Base-by-base conservation (phyloP, 345 rosid species). In the Sisymbrium altissimum region DNA sequence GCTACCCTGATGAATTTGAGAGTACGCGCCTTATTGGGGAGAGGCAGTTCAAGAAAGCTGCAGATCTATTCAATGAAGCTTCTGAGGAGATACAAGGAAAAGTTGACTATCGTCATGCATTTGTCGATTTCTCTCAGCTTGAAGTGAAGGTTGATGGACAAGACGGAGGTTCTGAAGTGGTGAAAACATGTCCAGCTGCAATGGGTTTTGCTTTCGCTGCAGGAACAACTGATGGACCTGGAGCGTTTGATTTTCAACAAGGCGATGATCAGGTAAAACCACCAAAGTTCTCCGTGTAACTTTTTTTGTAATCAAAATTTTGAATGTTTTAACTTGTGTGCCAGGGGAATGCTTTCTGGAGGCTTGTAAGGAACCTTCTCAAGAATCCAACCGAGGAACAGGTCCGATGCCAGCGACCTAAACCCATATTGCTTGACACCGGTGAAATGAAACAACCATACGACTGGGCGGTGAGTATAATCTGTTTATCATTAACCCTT, bases 131-230 rank as follows among this genome's bases (percentile, higher is more conserved):
- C 81, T 85, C 98, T 66, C 83, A 93, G 82, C 92, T 87, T 64
- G 84, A 86, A 71, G 97, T 87, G 62, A 81, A 84, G 7, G 54
- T 88, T 66, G 71, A 82, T 36, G 83, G 81, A 68, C 68, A 75
- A 71, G 83, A 79, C 17, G 90, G 91, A 79, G 89, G 86, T 73
- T 83, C 86, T 33, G 86, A 85, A 78, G 79, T 72, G 5, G 91
- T 82, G 44, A 89, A 85, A 76, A 93, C 97, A 54, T 89, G 98
- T 77, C 96, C 92, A 45, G 97, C 93, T 60, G 93, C 98, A 46
- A 83, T 93, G 97, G 98, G 98, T 21, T 93, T 93, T 78, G 90
- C 82, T 72, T 93, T 93, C 73, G 92, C 97, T n/a, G 97, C 97
- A 1, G 97, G 98, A 83, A 93, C 98, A 10, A 93, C 97, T 4